phyloP scores from a whole-genome alignment of 2,329 filamentous ascomycete species.

The Akanthomyces muscarius region DNA sequence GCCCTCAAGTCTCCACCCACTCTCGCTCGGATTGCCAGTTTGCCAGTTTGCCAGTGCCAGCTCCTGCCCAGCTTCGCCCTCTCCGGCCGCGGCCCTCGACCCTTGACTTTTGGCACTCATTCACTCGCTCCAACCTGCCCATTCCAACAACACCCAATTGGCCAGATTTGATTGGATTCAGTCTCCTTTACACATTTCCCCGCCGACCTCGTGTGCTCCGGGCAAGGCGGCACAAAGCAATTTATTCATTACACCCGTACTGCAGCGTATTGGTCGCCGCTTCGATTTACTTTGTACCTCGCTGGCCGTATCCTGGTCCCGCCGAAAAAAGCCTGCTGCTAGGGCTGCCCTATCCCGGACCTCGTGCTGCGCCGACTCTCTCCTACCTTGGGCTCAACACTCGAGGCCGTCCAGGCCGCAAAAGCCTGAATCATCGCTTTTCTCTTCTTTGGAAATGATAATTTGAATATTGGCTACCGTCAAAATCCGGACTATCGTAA shows the following conservation, averaged over 20 bases:
- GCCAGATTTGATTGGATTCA: background rate
- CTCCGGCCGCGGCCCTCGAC: background rate
- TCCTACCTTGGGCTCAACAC: background rate
- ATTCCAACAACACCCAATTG: background rate
- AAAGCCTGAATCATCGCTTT: background rate
- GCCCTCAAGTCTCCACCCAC: background rate
- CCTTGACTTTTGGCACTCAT: background rate
- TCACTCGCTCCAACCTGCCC: background rate
- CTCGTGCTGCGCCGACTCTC: conserved; percentile 7
- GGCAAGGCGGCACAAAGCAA: background rate
- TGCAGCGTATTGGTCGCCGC: conserved; percentile 1
- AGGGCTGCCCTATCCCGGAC: background rate
- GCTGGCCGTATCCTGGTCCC: background rate
- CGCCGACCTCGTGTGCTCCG: background rate
- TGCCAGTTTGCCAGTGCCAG: too few relatives aligned
- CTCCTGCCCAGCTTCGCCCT: background rate
- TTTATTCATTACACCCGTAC: background rate
- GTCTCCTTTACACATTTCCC: background rate
- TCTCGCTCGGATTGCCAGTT: background rate
- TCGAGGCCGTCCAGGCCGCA: background rate
- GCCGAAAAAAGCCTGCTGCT: background rate
- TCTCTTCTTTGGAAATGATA: background rate
- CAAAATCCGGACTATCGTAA: background rate
- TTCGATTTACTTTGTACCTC: background rate
- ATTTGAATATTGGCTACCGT: background rate